Evolutionary conservation across 2,329 filamentous ascomycete genomes (phyloP), one percentile per base, ranked within the genome.

Genomic region (Metarhizium sp.): DNA sequence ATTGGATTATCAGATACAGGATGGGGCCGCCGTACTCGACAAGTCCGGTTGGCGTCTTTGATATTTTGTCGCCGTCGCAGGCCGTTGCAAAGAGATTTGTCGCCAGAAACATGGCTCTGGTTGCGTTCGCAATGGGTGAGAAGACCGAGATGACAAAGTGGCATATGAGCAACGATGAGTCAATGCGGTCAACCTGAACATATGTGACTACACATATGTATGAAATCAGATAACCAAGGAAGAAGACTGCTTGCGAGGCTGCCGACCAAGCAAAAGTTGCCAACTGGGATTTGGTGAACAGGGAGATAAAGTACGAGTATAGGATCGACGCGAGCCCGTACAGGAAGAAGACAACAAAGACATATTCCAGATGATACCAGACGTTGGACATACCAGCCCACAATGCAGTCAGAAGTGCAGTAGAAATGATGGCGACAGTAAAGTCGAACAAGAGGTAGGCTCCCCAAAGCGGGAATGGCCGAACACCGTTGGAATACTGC

Each of bases 401-500:
- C 25, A 95, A 81, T 30, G 82, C 81, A 25, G 85, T 82, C 8
- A 82, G 78, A 10, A 94, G 63, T 7, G 84, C 83, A 20, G 85
- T 84, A 30, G 84, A 80, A 14, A 67, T 55, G 14, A 95, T 66
- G 1, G 90, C 85, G 55, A 95, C 84, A 47, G 81, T 67, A 60
- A 92, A 90, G 71, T 96, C 92, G 64, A 96, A 95, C 0, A 77
- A 65, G 1, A 87, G 76, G 65, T 96, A 95, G 1, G 92, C 89
- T 5, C 89, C 71, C 92, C 92, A 96, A 2, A 96, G 75, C 0
- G 91, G 90, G 8, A 88, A 75, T 0, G 88, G 86, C 13, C 88
- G 79, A 32, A 96, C 90, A 50, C 92, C 92, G 65, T 96, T 96
- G 54, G 89, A 95, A 71, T 95, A 96, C 69, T 96, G 87, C 34